These are phyloP conservation scores for Candida boleticola DNA, from an alignment of 805 yeast genomes.

Conservation along the genomic window DNA sequence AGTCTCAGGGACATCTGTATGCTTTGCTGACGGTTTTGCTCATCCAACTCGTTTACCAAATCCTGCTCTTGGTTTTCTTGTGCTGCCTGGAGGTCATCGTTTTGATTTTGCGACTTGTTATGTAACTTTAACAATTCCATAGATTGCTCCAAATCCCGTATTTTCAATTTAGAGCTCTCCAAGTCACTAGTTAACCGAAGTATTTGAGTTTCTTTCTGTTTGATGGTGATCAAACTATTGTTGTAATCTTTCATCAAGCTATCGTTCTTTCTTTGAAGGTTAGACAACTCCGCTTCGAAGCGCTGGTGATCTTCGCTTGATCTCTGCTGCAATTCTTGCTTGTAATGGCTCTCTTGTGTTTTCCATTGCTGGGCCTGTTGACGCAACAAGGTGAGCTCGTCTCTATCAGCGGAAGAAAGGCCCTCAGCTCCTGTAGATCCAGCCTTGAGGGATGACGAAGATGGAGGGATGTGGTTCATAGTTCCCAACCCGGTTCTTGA, in stretches of 20 bases:
- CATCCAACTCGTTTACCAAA: not conserved
- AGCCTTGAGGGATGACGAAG: not conserved
- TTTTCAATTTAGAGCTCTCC: slow-evolving; percentile 53
- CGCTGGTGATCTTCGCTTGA: slow-evolving; percentile 22
- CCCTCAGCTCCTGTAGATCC: slow-evolving; percentile 10
- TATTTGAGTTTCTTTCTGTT: slow-evolving; percentile 70
- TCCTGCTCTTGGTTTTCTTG: not conserved
- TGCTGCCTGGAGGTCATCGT: not conserved
- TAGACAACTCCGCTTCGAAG: slow-evolving; percentile 23
- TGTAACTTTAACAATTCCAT: slow-evolving; percentile 27
- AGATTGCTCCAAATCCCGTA: slow-evolving; percentile 52
- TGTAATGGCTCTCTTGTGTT: slow-evolving; percentile 20
- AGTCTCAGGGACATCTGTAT: not conserved
- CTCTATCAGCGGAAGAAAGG: slow-evolving; percentile 26
- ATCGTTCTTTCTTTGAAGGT: slow-evolving; percentile 31
- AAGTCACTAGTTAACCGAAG: slow-evolving; percentile 59
- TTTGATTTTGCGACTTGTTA: slow-evolving; percentile 13
- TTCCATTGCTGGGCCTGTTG: slow-evolving; percentile 52
- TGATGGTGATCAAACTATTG: slow-evolving; percentile 47
- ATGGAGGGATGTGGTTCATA: not conserved
- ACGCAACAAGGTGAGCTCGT: slow-evolving; percentile 51
- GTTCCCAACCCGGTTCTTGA: slow-evolving; percentile 18
- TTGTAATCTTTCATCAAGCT: slow-evolving; percentile 50
- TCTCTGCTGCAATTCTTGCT: slow-evolving; percentile 19
- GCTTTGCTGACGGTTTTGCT: slow-evolving; percentile 1